Evolutionary conservation across 805 yeast genomes (phyloP).

Genomic region (Ogataea paradorogensis): DNA sequence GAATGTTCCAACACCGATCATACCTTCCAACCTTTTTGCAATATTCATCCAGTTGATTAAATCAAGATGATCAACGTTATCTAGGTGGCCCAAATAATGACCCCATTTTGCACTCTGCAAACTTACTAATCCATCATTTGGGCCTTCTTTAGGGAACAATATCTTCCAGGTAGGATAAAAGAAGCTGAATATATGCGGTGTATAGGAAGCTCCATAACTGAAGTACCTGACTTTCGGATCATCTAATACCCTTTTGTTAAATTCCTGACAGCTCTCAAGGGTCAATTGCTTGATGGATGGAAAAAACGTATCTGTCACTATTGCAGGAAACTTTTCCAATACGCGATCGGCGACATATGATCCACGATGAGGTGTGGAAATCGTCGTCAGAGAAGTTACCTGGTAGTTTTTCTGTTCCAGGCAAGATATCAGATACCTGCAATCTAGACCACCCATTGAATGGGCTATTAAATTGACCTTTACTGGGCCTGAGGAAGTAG

Average conservation of each 20-base stretch:
- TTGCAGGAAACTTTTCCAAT: slow-evolving; percentile 29
- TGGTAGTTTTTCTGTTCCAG: slow-evolving; percentile 47
- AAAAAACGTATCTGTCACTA: slow-evolving; percentile 20
- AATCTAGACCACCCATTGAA: slow-evolving; percentile 93
- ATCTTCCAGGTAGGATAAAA: slow-evolving; percentile 65
- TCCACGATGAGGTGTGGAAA: slow-evolving; percentile 88
- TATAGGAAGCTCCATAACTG: slow-evolving; percentile 77
- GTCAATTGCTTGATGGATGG: slow-evolving; percentile 64
- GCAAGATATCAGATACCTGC: slow-evolving; percentile 67
- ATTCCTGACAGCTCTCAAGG: slow-evolving; percentile 46
- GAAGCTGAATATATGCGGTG: slow-evolving; percentile 59
- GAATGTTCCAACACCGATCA: slow-evolving; percentile 37
- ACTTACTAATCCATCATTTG: slow-evolving; percentile 85
- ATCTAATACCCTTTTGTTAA: slow-evolving; percentile 52
- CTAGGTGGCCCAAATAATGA: slow-evolving; percentile 70
- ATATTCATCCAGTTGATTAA: slow-evolving; percentile 78
- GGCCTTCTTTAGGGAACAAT: slow-evolving; percentile 48
- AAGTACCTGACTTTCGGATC: slow-evolving; percentile 67
- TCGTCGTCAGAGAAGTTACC: slow-evolving; percentile 75
- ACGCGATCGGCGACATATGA: slow-evolving; percentile 77
- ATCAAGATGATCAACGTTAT: slow-evolving; percentile 80
- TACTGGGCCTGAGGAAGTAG: slow-evolving; percentile 32
- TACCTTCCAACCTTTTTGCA: slow-evolving; percentile 37
- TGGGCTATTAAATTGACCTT: slow-evolving; percentile 79
- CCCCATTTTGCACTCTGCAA: slow-evolving; percentile 84